Base-by-base conservation (phyloP, 2,329 filamentous ascomycete species). In the Tolypocladium tropicale region DNA sequence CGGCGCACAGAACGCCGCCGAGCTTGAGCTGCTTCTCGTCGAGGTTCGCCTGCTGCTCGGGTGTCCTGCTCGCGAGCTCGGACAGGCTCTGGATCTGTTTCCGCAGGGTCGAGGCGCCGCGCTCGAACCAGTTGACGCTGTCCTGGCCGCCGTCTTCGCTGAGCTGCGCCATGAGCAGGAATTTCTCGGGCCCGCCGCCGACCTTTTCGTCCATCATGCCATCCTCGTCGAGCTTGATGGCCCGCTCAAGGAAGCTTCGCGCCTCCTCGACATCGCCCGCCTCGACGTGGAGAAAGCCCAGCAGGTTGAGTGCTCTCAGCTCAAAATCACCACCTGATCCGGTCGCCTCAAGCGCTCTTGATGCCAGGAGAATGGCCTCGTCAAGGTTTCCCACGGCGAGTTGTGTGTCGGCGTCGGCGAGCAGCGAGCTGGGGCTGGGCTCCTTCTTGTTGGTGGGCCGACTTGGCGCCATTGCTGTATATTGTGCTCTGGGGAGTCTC, bases 121-220 rank as follows among this genome's bases (percentile, higher is more conserved):
- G 79, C 69, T 86, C 82, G 66, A 83, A 88, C 85, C 85, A 89
- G 54, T 64, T 61, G 16, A 89, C 81, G 63, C 82, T 86, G 65
- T 87, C 83, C 51, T 77, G 72, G 1, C 85, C 85, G 37, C 85
- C 85, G 51, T 86, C 79, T 58, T 86, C 83, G 68, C 83, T 94
- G 65, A 99, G 78, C 73, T 99, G 94, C 60, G 94, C 94, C 57
- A 99, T 78, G 83, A 92, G 95, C 52, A 97, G 74, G 67, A 96
- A 97, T 74, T 96, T 97, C 68, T 97, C 93, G 0, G 91, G 84
- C 1, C 92, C 92, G 32, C 90, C 90, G 52, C 91, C 92, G 53
- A 85, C 70, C 41, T 83, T 80, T 65, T 90, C 87, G 21, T 86
- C 81, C 57, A 84, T 74, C 41, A 76, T 72, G 21, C 93, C 94